Conservation (phyloP, 176 grass and related monocot genomes). For the Rhipidocladum racemiflorum region DNA sequence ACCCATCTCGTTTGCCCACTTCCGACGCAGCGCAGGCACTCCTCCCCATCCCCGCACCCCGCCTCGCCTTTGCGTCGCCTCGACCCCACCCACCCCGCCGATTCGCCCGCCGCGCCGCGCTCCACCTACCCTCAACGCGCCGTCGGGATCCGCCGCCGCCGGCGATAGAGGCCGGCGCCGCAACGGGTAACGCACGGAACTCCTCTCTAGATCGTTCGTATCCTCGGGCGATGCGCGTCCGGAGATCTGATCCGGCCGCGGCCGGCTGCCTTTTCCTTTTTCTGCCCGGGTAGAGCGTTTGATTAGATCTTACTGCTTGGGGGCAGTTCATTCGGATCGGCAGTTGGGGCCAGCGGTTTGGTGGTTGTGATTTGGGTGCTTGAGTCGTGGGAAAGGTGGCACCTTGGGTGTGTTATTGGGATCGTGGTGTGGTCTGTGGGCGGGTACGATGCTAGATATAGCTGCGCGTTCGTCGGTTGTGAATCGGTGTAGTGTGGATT, state of each 20-base stretch:
- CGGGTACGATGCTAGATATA: background rate
- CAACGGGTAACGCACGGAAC: slow-evolving; percentile 18
- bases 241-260: slow-evolving; percentile 14
- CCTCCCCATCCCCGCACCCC: background rate
- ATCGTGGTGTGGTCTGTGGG: background rate
- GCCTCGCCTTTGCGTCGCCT: slow-evolving; percentile 5
- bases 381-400: background rate
- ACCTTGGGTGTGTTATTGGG: background rate
- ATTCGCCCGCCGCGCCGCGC: no score
- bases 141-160: background rate
- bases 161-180: background rate
- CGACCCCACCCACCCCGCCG: background rate
- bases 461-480: background rate
- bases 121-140: background rate
- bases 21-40: slow-evolving; percentile 1
- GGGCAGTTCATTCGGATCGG: background rate
- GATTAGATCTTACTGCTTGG: slow-evolving; percentile 22
- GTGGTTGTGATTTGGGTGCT: background rate
- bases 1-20: background rate
- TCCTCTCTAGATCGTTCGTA: background rate
- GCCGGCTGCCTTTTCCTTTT: background rate
- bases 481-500: background rate
- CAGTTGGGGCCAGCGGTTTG: background rate
- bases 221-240: background rate
- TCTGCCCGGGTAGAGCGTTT: background rate